Evolutionary conservation across 441 rosid species (phyloP).

Genomic region (Heliophila coronopifolia): DNA sequence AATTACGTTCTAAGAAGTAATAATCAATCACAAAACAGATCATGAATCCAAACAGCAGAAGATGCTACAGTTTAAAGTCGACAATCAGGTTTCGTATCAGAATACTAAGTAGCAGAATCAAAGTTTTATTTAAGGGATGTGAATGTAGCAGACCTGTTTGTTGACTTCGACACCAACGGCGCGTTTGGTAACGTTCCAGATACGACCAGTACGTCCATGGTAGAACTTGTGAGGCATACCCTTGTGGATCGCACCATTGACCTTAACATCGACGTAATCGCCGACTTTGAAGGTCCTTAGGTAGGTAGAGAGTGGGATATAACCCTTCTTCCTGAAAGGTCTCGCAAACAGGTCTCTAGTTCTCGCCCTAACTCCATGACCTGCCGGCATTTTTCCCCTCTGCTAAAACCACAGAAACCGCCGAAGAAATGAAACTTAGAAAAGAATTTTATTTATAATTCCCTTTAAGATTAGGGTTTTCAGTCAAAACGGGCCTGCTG

Average conservation of each 20-base stretch:
- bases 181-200: constrained; percentile 96
- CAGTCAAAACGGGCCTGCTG: background rate
- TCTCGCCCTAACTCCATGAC: constrained; percentile 79
- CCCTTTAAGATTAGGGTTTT: background rate
- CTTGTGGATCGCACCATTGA: constrained; percentile 90
- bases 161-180: constrained; percentile 89
- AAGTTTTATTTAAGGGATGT: background rate
- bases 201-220: constrained; percentile 88
- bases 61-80: background rate
- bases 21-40: background rate
- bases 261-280: constrained; percentile 80
- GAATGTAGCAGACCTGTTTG: constrained; percentile 49
- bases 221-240: constrained; percentile 99
- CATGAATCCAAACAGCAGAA: background rate
- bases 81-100: fast-evolving
- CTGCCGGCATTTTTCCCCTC: constrained; percentile 54
- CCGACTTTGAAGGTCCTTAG: constrained; percentile 76
- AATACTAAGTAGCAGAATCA: too few relatives aligned
- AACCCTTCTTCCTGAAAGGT: constrained; percentile 88
- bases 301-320: constrained; percentile 71
- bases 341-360: constrained; percentile 84
- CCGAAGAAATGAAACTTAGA: constrained; percentile 3
- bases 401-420: constrained; percentile 1
- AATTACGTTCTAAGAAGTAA: background rate
- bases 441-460: background rate